Evolutionary conservation across 805 yeast species (phyloP).

Genomic region (Wickerhamiella parazyma): DNA sequence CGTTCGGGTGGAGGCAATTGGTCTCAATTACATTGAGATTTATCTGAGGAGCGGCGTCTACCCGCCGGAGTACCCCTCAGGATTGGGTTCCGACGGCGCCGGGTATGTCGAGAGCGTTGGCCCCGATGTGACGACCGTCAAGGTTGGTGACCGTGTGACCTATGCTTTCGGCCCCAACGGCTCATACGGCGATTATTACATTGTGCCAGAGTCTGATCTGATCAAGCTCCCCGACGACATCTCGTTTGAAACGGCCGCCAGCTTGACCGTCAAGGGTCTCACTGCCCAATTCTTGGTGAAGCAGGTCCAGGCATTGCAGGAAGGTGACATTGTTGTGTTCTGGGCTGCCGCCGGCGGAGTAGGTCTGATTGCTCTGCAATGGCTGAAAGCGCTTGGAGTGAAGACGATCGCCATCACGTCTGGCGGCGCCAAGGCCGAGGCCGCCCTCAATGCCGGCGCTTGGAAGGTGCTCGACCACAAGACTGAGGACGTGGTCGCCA

Average conservation of each 20-base stretch:
- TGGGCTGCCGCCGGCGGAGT: conserved; percentile 97
- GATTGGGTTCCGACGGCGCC: conserved; percentile 39
- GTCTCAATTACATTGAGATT: conserved; percentile 70
- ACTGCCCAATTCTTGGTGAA: conserved; percentile 62
- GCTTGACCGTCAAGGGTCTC: conserved; percentile 49
- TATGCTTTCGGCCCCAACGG: conserved; percentile 51
- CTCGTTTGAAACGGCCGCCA: conserved; percentile 41
- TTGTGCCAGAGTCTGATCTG: conserved; percentile 24
- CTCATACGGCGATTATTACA: conserved; percentile 63
- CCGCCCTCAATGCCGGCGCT: conserved; percentile 69
- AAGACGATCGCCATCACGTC: conserved; percentile 79
- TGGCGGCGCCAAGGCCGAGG: conserved; percentile 49
- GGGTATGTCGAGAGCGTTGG: conserved; percentile 37
- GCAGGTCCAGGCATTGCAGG: conserved; percentile 52
- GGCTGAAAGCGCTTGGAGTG: conserved; percentile 52
- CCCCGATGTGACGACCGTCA: conserved; percentile 31
- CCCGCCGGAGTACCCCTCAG: conserved; percentile 53
- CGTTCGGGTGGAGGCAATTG: conserved; percentile 61
- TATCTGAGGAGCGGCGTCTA: conserved; percentile 75
- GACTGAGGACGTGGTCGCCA: conserved; percentile 21
- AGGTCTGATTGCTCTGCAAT: conserved; percentile 58
- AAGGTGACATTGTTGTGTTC: conserved; percentile 59
- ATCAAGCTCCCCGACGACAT: conserved; percentile 39
- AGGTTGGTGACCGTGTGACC: conserved; percentile 44
- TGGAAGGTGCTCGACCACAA: conserved; percentile 42